Evolutionary conservation across 305 asterid genomes (phyloP), one percentile per base, ranked within the genome.

Genomic region (Caryopteris hybrid): DNA sequence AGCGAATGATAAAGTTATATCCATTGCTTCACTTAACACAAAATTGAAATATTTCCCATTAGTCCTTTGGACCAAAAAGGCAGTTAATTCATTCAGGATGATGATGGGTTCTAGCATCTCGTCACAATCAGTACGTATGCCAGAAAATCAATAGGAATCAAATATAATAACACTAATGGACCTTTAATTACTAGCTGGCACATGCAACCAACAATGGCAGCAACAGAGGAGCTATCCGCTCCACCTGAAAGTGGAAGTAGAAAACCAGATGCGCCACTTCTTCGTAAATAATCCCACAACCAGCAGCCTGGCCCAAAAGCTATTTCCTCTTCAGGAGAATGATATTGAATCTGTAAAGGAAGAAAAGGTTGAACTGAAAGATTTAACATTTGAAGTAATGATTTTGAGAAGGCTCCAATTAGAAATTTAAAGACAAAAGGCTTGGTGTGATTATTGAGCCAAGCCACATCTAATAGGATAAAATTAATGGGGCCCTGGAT

Each of bases 171-270:
- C 21, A 57, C 68, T 65, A 76, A 67, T 60, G 39, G 45, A 89
- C 99, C 88, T 89, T 89, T 86, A 57, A 91, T 85, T 31, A 87
- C 99, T 74, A 88, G 86, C 80, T 89, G 96, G 79, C 96, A 91
- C 96, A 91, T 91, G 88, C 95, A 89, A 60, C 99, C 99, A 79
- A 94, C 99, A 67, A 89, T 86, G 62, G 96, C 96, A 57, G 97
- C 96, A 65, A 87, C 93, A 31, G 96, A 83, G 56, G 98, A 91
- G 80, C 96, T 94, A 80, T 94, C 98, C 33, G 98, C 97, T 70
- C 96, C 96, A 76, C 99, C 96, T 13, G 97, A 91, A 72, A 94
- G 96, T 74, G 96, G 99, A 82, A 94, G 97, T 83, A 91, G 71
- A 71, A 88, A 89, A 14, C 97, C 99, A 54, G 99, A 91, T 27